Conservation (phyloP, 768 basidiomycete genomes). For the Collybia mongolica region DNA sequence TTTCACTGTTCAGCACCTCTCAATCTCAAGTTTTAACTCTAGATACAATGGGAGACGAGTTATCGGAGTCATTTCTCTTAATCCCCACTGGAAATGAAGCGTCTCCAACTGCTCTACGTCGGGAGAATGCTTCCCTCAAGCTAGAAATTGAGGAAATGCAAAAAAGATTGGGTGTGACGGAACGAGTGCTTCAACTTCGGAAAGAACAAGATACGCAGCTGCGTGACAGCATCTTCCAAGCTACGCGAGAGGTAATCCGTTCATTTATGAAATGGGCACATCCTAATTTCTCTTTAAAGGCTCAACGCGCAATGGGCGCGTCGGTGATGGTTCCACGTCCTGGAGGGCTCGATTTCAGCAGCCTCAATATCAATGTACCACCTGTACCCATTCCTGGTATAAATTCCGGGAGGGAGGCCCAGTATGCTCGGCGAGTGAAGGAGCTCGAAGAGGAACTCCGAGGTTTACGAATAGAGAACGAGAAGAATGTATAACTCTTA, state of each 20-base stretch:
- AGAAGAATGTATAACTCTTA: conserved; percentile 65
- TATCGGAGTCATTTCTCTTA: conserved; percentile 79
- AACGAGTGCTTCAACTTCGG: conserved; percentile 63
- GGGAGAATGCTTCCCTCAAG: conserved; percentile 67
- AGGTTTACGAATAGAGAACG: conserved; percentile 64
- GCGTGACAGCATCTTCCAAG: conserved; percentile 75
- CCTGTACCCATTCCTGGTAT: conserved; percentile 49
- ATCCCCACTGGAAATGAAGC: conserved; percentile 63
- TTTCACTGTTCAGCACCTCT: not conserved
- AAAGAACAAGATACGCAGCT: conserved; percentile 79
- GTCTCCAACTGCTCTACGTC: conserved; percentile 47
- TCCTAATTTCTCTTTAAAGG: conserved; percentile 40
- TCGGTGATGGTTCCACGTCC: conserved; percentile 56
- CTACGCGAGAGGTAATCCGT: conserved; percentile 57
- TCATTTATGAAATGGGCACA: not conserved
- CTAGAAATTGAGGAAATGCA: conserved; percentile 57
- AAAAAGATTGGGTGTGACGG: conserved; percentile 57
- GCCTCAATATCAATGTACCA: conserved; percentile 58
- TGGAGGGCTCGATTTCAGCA: conserved; percentile 49
- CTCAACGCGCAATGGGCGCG: conserved; percentile 76
- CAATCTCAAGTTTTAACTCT: not conserved
- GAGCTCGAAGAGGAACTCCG: conserved; percentile 83
- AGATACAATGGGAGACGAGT: conserved; percentile 51
- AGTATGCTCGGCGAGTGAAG: conserved; percentile 61
- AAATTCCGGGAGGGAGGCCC: conserved; percentile 52